Evolutionary conservation across 306 rosid genomes (phyloP).

Genomic region (Calophaca sinica): DNA sequence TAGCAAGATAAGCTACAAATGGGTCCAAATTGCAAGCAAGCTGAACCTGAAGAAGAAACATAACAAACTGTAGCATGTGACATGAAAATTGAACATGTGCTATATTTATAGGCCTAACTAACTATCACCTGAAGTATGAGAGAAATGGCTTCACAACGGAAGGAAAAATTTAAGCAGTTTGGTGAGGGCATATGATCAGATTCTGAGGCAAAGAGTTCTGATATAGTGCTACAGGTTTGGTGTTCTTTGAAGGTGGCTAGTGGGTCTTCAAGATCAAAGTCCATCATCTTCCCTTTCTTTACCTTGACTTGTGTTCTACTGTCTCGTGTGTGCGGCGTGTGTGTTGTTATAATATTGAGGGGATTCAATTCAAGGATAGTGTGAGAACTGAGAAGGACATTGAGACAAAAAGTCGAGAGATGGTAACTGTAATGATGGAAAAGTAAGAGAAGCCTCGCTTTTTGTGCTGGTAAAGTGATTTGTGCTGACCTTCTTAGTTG

Average conservation of each 20-base stretch:
- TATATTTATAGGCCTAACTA: background rate
- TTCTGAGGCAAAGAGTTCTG: slow-evolving; percentile 71
- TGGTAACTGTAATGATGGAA: slow-evolving; percentile 57
- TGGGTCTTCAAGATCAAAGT: slow-evolving; percentile 69
- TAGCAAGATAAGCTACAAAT: slow-evolving; percentile 67
- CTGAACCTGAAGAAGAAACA: slow-evolving; percentile 54
- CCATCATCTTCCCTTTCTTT: slow-evolving; percentile 64
- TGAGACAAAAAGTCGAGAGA: slow-evolving; percentile 51
- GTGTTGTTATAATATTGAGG: slow-evolving; percentile 22
- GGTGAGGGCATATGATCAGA: slow-evolving; percentile 61
- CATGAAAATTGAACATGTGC: slow-evolving; percentile 22
- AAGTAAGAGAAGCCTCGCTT: slow-evolving; percentile 74
- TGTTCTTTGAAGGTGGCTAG: slow-evolving; percentile 56
- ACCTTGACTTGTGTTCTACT: slow-evolving; percentile 7
- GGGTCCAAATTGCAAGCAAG: slow-evolving; percentile 64
- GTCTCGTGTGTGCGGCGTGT: background rate
- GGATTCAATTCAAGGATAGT: slow-evolving; percentile 46
- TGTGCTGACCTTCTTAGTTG: slow-evolving; percentile 45
- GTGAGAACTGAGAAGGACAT: slow-evolving; percentile 24
- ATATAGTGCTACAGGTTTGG: slow-evolving; percentile 37
- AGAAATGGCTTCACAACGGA: slow-evolving; percentile 61
- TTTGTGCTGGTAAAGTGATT: slow-evolving; percentile 59
- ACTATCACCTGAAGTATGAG: slow-evolving; percentile 63
- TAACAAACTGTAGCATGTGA: slow-evolving; percentile 25
- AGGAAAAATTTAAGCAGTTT: slow-evolving; percentile 46